Evolutionary conservation across 139 green algal genomes (phyloP), one percentile per base, ranked within the genome.

Genomic region (Picochlorum sp.): DNA sequence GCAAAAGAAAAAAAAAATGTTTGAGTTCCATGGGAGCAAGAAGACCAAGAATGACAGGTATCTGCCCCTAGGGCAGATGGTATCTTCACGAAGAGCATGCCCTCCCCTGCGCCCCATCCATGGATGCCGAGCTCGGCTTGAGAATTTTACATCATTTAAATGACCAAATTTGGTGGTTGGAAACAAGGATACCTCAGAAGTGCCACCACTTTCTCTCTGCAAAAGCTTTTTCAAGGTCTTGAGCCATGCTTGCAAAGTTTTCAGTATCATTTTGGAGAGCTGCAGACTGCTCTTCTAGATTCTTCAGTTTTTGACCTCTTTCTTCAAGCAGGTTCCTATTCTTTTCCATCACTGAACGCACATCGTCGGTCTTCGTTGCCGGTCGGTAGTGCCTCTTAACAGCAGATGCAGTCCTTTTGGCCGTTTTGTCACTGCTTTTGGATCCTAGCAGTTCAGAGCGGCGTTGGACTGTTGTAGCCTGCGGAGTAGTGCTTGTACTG

Each of bases 131-230:
- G n/a, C n/a, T 30, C 28, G 28, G 28, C 28, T 30, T 30, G 28
- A 30, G 28, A 30, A 30, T 30, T 30, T 30, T 30, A 30, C 28
- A 30, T 7, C 28, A 30, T 30, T 30, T 30, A 30, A 30, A 30
- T 30, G 28, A 30, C 28, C 4, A 30, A 30, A 30, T 30, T 30
- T 30, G 28, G 28, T 30, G 28, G 28, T 7, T 30, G 4, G 28
- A 30, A n/a, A 9, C n/a, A 34, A 18, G 20, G 13, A 34, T 16
- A 37, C 23, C 20, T 41, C 49, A 63, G 68, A 62, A 38, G 47
- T 82, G 74, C 58, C 68, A 84, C 78, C 78, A 84, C 57, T 84
- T 84, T 6, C 57, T 51, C 52, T 78, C 74, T 61, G 75, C 54
- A 26, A 72, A 41, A 20, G 54, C 49, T 4, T 72, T 51, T 23